Conservation (phyloP, 306 rosid species). For the Prunus salicina region DNA sequence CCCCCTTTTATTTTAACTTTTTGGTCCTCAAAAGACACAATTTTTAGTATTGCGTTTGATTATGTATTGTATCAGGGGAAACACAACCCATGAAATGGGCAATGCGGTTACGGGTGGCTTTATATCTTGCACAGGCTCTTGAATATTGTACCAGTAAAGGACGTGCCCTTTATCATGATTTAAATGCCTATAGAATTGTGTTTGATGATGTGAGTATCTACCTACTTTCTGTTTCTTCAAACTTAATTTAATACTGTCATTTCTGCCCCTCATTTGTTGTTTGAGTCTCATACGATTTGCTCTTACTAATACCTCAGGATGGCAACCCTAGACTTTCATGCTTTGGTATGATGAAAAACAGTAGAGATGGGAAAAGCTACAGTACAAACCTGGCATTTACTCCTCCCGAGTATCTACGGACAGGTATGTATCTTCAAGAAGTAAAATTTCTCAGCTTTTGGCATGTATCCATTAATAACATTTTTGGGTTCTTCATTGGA, state of each 20-base stretch:
- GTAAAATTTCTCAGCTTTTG: conserved; percentile 8
- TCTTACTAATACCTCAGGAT: conserved; percentile 48
- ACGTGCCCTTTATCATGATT: conserved; percentile 92
- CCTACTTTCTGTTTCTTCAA: conserved; percentile 14
- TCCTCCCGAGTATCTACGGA: conserved; percentile 89
- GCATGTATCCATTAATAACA: not conserved
- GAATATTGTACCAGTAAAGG: conserved; percentile 93
- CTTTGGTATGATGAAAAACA: conserved; percentile 96
- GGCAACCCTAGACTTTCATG: conserved; percentile 94
- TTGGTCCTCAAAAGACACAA: not conserved
- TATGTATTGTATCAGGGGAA: conserved; percentile 65
- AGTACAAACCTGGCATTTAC: conserved; percentile 96
- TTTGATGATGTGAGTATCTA: conserved; percentile 76
- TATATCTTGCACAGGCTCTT: conserved; percentile 88
- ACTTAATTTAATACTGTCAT: not conserved
- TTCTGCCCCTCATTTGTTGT: not conserved
- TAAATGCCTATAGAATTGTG: conserved; percentile 87
- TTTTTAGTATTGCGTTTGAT: conserved; percentile 14
- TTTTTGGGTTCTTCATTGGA: not conserved
- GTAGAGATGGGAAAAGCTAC: conserved; percentile 96
- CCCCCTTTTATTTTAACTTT: not conserved
- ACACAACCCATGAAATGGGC: conserved; percentile 92
- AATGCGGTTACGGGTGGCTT: conserved; percentile 92
- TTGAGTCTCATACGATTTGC: conserved; percentile 14
- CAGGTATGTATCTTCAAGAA: conserved; percentile 46